Base-by-base conservation (phyloP, 495 filamentous ascomycete species). In the Aspergillus hancockii region DNA sequence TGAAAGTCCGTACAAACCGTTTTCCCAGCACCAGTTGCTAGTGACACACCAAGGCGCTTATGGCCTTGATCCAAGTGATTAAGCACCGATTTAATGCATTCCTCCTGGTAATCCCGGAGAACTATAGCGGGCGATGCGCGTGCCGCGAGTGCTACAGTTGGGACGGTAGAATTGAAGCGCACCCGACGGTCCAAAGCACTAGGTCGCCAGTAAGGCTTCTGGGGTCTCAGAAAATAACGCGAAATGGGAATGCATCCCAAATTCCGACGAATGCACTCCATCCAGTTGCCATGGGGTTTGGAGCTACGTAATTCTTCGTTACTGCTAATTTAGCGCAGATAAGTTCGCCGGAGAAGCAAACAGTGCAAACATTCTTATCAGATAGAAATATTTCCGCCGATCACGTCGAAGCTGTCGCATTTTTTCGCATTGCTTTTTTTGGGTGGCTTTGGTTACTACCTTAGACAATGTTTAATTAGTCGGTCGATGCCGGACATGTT, bases 21-120 rank as follows among this genome's bases (percentile, higher is more conserved):
- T 70, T 99, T 99, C 4, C 94, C 94, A 58, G 89, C 82, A 0
- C 94, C 94, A 6, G 94, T 98, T 10, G 94, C 94, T 47, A 99
- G 68, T 0, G 94, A 98, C 6, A 99, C 80, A 0, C 92, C 95
- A 8, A 98, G 73, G 10, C 94, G 84, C 60, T 88, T 89, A 64
- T 93, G 85, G 4, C 94, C 95, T 25, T 85, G 69, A 7, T 84
- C 70, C 3, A 98, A 65, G 54, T 92, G 82, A 2, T 78, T 70
- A 14, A 98, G 74, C 10, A 99, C 90, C 0, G 93, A 83, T 64
- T 93, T 85, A 56, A 99, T 96, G 69, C 92, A 92, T 78, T 93
- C 90, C 76, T 93, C 89, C 65, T 93, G 90, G 64, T 93, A 93
- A 57, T 86, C 71, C 52, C 90, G 87, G 36, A 94, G 82, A 51